Base-by-base conservation (phyloP, 1,284 basidiomycete species). In the Boletus sp. region DNA sequence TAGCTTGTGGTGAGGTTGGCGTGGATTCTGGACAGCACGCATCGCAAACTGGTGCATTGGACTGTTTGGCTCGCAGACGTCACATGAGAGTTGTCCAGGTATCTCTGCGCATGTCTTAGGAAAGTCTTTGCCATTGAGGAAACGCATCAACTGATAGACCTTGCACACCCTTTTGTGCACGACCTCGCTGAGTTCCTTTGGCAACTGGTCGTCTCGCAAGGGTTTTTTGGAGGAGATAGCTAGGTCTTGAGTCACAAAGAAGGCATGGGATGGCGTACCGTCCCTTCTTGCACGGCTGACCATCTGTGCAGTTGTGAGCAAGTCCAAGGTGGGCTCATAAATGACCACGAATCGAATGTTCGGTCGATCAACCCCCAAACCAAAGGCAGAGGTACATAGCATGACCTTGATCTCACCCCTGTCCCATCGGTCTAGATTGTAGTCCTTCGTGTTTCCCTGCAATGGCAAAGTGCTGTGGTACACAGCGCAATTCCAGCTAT, bases 1-100 rank as follows among this genome's bases (percentile, higher is more conserved):
- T 2, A 40, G 21, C 1, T 8, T n/a, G 38, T 1, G 1, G 21
- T 10, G 13, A 21, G 38, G 21, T n/a, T 1, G 19, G 0, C 10
- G 38, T 2, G 38, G 38, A 40, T 40, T 40, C 38, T 40, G 19
- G 38, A 40, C 38, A 21, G 38, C 38, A 21, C 6, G 21, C 38
- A 9, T 19, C 2, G 21, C 38, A 7, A 40, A 40, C 1, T 40
- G 38, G 38, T 40, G 38, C 38, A 40, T 40, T 1, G 38, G 21
- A 21, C 10, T 40, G 38, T 40, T 40, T 1, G 38, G 38, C 38
- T 40, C 21, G 38, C 38, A 40, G 38, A 40, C 7, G 38, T 40
- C 38, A 40, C 38, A 40, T 1, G 21, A 21, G 38, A 40, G 19
- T 40, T 40, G 38, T n/a, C 38, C 38, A 21, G 38, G 8, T 40